These are phyloP conservation scores for Wickerhamomyces sydowiorum DNA, from an alignment of 805 yeast genomes.

Conservation along the genomic window DNA sequence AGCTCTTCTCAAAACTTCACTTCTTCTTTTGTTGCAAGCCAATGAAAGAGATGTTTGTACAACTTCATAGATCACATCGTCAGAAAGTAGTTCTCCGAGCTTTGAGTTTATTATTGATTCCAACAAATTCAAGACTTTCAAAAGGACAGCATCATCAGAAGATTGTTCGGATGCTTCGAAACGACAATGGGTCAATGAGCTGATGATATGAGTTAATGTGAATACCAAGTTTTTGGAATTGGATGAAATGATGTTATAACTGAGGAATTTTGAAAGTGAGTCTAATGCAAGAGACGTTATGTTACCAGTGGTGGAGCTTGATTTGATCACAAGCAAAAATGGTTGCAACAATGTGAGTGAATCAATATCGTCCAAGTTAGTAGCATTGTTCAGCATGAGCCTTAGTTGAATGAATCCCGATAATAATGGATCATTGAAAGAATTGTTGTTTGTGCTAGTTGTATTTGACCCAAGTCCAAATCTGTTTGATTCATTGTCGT, in stretches of 20 bases:
- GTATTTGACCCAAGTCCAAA: conserved; percentile 14
- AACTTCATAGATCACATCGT: conserved; percentile 81
- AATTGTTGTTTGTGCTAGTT: conserved; percentile 16
- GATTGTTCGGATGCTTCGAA: conserved; percentile 93
- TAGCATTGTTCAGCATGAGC: conserved; percentile 55
- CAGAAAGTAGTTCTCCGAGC: conserved; percentile 61
- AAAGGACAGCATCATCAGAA: conserved; percentile 84
- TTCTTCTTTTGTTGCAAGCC: conserved; percentile 87
- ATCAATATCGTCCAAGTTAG: conserved; percentile 52
- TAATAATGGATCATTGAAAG: conserved; percentile 53
- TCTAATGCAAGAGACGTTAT: conserved; percentile 78
- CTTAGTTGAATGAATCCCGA: conserved; percentile 78
- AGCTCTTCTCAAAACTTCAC: conserved; percentile 81
- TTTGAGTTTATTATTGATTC: conserved; percentile 63
- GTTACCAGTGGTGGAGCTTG: conserved; percentile 79
- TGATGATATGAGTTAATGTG: conserved; percentile 55
- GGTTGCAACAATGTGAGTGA: conserved; percentile 78
- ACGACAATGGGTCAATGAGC: conserved; percentile 83
- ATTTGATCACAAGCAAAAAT: conserved; percentile 73
- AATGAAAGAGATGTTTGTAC: conserved; percentile 86
- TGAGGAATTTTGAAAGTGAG: conserved; percentile 68
- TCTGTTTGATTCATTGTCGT: conserved; percentile 32
- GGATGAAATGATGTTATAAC: conserved; percentile 57
- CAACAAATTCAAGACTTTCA: conserved; percentile 73
- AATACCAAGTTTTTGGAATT: conserved; percentile 49